These are phyloP conservation scores for Rubroboletus satanas DNA, from an alignment of 768 basidiomycete species.

Conservation along the genomic window DNA sequence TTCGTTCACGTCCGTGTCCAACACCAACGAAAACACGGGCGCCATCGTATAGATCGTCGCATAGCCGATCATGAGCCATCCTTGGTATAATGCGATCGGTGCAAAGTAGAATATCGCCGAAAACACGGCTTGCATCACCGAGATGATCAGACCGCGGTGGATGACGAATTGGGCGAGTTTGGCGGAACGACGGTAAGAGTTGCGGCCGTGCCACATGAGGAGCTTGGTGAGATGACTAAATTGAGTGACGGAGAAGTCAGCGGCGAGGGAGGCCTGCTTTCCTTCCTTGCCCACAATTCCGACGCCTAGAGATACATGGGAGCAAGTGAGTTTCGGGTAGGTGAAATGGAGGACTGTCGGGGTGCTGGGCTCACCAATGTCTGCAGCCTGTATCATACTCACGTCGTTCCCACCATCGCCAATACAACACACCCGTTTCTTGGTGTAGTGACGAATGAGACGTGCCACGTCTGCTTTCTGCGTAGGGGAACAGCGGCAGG, in stretches of 20 bases:
- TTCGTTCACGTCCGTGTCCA: conserved; percentile 94
- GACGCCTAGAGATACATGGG: conserved; percentile 51
- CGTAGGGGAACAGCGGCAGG: conserved; percentile 96
- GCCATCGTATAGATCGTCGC: conserved; percentile 98
- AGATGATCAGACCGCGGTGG: conserved; percentile 94
- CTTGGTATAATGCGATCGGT: conserved; percentile 96
- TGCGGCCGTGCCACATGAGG: conserved; percentile 97
- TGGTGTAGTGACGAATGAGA: conserved; percentile 84
- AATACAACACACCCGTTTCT: conserved; percentile 96
- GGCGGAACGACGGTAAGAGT: conserved; percentile 96
- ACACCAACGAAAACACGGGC: conserved; percentile 94
- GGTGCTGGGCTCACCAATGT: conserved; percentile 70
- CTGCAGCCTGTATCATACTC: conserved; percentile 99
- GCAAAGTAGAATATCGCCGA: conserved; percentile 91
- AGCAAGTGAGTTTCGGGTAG: background rate
- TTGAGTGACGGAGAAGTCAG: conserved; percentile 97
- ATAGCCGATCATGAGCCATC: conserved; percentile 96
- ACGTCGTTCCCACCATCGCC: conserved; percentile 99
- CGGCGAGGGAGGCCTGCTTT: conserved; percentile 97
- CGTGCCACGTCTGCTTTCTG: conserved; percentile 98
- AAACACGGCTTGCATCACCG: conserved; percentile 96
- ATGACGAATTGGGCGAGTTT: conserved; percentile 99
- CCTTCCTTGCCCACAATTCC: conserved; percentile 99
- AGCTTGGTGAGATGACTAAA: conserved; percentile 95
- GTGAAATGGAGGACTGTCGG: background rate